These are phyloP conservation scores for Xanthoconium purpureum DNA, from an alignment of 768 basidiomycete species.

Conservation along the genomic window DNA sequence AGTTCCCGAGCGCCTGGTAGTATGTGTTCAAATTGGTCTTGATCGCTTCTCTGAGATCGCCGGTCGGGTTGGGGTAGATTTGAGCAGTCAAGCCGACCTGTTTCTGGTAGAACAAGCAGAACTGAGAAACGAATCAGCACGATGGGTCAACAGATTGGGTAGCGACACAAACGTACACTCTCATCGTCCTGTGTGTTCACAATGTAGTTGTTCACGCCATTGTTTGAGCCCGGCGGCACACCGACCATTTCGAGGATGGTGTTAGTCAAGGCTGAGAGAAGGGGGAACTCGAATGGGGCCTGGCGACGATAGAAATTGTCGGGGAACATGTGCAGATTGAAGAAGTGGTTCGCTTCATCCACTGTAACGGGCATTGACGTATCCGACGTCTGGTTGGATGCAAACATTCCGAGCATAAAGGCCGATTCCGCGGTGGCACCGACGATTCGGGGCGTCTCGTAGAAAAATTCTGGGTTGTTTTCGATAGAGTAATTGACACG, in stretches of 20 bases:
- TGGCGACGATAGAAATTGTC: slow-evolving; percentile 16
- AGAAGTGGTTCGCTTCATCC: slow-evolving; percentile 17
- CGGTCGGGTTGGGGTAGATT: no score
- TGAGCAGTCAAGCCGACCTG: slow-evolving; percentile 10
- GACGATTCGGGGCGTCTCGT: slow-evolving; percentile 13
- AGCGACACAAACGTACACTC: slow-evolving; percentile 6
- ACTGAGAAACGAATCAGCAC: slow-evolving; percentile 7
- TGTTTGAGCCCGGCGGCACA: slow-evolving; percentile 14
- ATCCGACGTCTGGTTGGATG: slow-evolving; percentile 18
- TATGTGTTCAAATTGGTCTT: no score
- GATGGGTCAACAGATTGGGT: no score
- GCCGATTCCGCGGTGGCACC: slow-evolving; percentile 15
- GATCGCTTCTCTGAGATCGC: no score
- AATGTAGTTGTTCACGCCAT: slow-evolving; percentile 13
- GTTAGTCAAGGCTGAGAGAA: background rate
- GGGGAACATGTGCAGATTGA: slow-evolving; percentile 12
- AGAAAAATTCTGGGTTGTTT: slow-evolving; percentile 17
- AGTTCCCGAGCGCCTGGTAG: background rate
- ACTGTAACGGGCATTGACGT: slow-evolving; percentile 8
- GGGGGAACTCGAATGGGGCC: slow-evolving; percentile 2
- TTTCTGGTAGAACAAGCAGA: slow-evolving; percentile 14
- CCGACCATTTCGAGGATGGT: background rate
- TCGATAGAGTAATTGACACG: slow-evolving; percentile 25
- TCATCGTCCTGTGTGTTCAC: slow-evolving; percentile 4
- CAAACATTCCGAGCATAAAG: slow-evolving; percentile 17